phyloP scores from a whole-genome alignment of 2,329 filamentous ascomycete species.

The Fusarium clavum region DNA sequence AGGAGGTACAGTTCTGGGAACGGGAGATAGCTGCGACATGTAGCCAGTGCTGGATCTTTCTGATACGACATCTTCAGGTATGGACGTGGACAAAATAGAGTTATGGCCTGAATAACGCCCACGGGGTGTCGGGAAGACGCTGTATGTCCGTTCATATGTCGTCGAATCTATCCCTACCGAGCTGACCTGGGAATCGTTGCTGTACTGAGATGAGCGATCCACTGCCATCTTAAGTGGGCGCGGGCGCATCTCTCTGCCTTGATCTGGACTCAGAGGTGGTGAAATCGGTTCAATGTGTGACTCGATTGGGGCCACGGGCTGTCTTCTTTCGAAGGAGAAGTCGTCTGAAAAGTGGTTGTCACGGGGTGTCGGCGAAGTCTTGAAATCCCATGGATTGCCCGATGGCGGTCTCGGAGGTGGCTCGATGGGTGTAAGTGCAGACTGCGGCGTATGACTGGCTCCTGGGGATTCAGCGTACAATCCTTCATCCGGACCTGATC shows the following conservation, averaged over 20 bases:
- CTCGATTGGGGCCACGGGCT: conserved; percentile 40
- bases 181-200: conserved; percentile 41
- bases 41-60: conserved; percentile 32
- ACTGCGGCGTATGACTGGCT: conserved; percentile 19
- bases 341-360: conserved; percentile 40
- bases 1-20: conserved; percentile 31
- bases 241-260: conserved; percentile 24
- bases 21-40: conserved; percentile 32
- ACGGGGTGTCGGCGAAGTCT: conserved; percentile 29
- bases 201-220: conserved; percentile 41
- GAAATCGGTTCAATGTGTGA: conserved; percentile 40
- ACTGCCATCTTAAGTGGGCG: conserved; percentile 36
- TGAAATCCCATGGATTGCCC: conserved; percentile 58
- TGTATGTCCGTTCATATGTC: conserved; percentile 42
- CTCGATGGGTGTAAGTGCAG: conserved; percentile 35
- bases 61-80: conserved; percentile 45
- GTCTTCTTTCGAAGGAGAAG: conserved; percentile 43
- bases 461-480: conserved; percentile 33
- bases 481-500: conserved; percentile 45
- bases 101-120: conserved; percentile 39
- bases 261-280: conserved; percentile 42
- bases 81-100: conserved; percentile 44
- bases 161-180: conserved; percentile 35
- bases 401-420: conserved; percentile 54
- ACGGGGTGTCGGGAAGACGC: conserved; percentile 41